Evolutionary conservation across 1,139 yeast species (phyloP).

Genomic region (Saccharomyces hybrid): DNA sequence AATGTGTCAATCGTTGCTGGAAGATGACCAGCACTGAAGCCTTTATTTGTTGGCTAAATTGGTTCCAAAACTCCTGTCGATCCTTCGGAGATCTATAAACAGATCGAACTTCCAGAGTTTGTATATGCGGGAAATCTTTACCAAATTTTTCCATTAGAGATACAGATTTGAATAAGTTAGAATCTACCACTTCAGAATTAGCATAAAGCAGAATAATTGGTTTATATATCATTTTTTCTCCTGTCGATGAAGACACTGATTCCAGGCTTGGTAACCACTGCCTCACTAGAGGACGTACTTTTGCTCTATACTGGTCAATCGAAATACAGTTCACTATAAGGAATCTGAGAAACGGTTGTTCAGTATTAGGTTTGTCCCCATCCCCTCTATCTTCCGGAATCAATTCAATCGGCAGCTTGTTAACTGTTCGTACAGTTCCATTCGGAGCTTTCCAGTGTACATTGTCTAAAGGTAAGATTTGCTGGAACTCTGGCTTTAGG

Average conservation of each 20-base stretch:
- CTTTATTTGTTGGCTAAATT: slow-evolving; percentile 20
- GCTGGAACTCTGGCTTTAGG: slow-evolving; percentile 45
- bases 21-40: slow-evolving; percentile 21
- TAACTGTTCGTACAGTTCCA: slow-evolving; percentile 57
- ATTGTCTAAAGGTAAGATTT: slow-evolving; percentile 58
- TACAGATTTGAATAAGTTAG: slow-evolving; percentile 27
- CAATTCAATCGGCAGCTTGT: slow-evolving; percentile 50
- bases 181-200: slow-evolving; percentile 27
- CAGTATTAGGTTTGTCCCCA: slow-evolving; percentile 7
- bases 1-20: slow-evolving; percentile 18
- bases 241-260: background rate
- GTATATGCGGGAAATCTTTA: slow-evolving; percentile 29
- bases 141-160: slow-evolving; percentile 28
- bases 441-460: slow-evolving; percentile 68
- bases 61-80: slow-evolving; percentile 27
- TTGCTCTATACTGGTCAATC: slow-evolving; percentile 66
- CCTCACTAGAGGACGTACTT: slow-evolving; percentile 69
- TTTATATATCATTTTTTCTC: slow-evolving; percentile 2
- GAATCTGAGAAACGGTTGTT: slow-evolving; percentile 51
- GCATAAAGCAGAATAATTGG: slow-evolving; percentile 27
- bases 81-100: slow-evolving; percentile 30
- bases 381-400: slow-evolving; percentile 44
- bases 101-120: slow-evolving; percentile 26
- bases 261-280: slow-evolving; percentile 62
- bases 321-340: slow-evolving; percentile 63